These are phyloP conservation scores for Spinacia oleracea DNA, from an alignment of 179 eudicot genomes.

Conservation along the genomic window DNA sequence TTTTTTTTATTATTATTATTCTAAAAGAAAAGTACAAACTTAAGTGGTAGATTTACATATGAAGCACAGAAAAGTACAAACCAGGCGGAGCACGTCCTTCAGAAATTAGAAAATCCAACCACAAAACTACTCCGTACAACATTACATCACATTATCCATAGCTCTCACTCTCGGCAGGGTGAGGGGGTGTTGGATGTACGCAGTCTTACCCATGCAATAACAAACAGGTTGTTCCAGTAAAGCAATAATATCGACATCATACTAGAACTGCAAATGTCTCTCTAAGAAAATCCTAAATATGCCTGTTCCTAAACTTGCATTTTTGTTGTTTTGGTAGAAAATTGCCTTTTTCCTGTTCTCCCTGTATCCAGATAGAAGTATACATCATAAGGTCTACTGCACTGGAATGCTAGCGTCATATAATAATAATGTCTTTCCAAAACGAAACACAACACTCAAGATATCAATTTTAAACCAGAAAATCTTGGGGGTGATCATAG, in stretches of 20 bases:
- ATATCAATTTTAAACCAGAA: not conserved
- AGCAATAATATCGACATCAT: not conserved
- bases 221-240: not conserved
- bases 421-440: not conserved
- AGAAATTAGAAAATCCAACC: not conserved
- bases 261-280: not conserved
- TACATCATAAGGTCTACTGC: not conserved
- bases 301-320: not conserved
- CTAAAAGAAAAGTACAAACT: no score
- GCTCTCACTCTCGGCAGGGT: not conserved
- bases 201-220: not conserved
- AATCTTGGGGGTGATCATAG: constrained; percentile 15
- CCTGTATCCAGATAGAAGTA: not conserved
- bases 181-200: not conserved
- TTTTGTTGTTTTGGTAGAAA: not conserved
- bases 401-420: not conserved
- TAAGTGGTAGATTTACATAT: not conserved
- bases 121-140: not conserved
- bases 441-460: not conserved
- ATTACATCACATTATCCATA: constrained; percentile 2
- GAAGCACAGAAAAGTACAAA: not conserved
- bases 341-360: not conserved
- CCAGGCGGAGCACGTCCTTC: not conserved
- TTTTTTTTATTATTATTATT: no score
- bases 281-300: not conserved